Percentiles rank a stretch among this genome's conserved stretches.
Conservation (phyloP, 352 stramenopile genomes). For the Blastocystis sp. region DNA sequence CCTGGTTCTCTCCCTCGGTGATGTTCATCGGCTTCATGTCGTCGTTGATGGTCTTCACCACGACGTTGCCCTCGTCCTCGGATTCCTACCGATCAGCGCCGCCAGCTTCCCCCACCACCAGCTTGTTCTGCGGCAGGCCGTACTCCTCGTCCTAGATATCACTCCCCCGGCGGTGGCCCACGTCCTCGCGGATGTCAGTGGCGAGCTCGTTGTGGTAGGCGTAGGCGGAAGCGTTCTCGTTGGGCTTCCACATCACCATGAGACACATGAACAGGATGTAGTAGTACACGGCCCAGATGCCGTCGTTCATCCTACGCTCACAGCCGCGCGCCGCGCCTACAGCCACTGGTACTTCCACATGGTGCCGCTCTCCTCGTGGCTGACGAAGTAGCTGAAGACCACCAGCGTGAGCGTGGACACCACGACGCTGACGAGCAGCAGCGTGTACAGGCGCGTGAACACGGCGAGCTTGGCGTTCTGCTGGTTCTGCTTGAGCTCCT, state of each 20-base stretch:
- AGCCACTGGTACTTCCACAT: slow-evolving; percentile 69
- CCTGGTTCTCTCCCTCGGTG: slow-evolving; percentile 17
- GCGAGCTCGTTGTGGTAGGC: slow-evolving; percentile 65
- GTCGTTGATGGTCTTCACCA: slow-evolving; percentile 12
- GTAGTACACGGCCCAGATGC: slow-evolving; percentile 64
- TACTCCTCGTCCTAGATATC: slow-evolving; percentile 27
- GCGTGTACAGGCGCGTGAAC: slow-evolving; percentile 41
- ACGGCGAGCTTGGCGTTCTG: slow-evolving; percentile 66
- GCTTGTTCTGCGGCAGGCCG: slow-evolving; percentile 52
- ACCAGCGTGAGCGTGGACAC: slow-evolving; percentile 55
- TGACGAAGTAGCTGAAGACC: slow-evolving; percentile 63
- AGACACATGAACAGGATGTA: slow-evolving; percentile 64
- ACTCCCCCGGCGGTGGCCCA: neutral
- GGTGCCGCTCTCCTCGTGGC: slow-evolving; percentile 12
- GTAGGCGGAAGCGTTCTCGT: slow-evolving; percentile 57
- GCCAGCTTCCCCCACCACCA: neutral
- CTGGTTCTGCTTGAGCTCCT: slow-evolving; percentile 62
- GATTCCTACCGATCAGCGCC: slow-evolving; percentile 20
- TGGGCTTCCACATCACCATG: slow-evolving; percentile 67
- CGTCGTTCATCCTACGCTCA: slow-evolving; percentile 62
- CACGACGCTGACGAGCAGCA: slow-evolving; percentile 52
- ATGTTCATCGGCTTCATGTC: slow-evolving; percentile 65
- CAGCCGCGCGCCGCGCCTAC: neutral
- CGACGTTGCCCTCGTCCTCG: slow-evolving; percentile 48
- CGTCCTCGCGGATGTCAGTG: slow-evolving; percentile 56